A percentile compares a stretch with the other conserved stretches of the same genome.
phyloP scores from a whole-genome alignment of 1,139 yeast species.

The Geotrichum fermentans region DNA sequence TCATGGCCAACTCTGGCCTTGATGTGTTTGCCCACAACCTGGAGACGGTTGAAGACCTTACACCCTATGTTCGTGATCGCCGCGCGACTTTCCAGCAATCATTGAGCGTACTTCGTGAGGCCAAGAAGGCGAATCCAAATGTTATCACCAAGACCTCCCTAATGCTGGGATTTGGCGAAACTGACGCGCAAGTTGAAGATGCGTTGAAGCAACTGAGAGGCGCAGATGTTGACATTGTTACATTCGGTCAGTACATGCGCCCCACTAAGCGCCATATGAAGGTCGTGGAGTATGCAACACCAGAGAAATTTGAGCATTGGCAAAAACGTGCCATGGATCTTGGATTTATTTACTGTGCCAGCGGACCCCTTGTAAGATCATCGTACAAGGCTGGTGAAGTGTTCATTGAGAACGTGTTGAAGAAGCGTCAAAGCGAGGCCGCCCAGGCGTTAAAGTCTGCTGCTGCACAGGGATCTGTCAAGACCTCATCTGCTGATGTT shows the following conservation, averaged over 20 bases:
- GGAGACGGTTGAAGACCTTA: constrained; percentile 92
- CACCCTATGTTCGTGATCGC: constrained; percentile 94
- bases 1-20: constrained; percentile 78
- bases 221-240: constrained; percentile 84
- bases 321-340: constrained; percentile 76
- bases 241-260: constrained; percentile 98
- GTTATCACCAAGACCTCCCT: constrained; percentile 88
- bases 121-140: constrained; percentile 69
- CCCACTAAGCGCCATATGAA: constrained; percentile 98
- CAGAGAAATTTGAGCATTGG: constrained; percentile 94
- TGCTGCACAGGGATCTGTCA: not conserved
- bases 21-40: constrained; percentile 97
- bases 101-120: constrained; percentile 66
- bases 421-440: constrained; percentile 47
- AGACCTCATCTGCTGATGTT: not conserved
- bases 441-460: constrained; percentile 13
- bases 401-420: constrained; percentile 87
- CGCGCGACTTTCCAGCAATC: constrained; percentile 94
- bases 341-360: constrained; percentile 95
- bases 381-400: constrained; percentile 98
- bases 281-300: constrained; percentile 92
- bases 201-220: constrained; percentile 72
- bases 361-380: constrained; percentile 94
- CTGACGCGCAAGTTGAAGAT: constrained; percentile 78
- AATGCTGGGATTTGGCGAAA: constrained; percentile 96